Percentiles rank a stretch among this genome's conserved stretches.
Evolutionary conservation across 768 basidiomycete species (phyloP).

Genomic region (Hysterangium stoloniferum): DNA sequence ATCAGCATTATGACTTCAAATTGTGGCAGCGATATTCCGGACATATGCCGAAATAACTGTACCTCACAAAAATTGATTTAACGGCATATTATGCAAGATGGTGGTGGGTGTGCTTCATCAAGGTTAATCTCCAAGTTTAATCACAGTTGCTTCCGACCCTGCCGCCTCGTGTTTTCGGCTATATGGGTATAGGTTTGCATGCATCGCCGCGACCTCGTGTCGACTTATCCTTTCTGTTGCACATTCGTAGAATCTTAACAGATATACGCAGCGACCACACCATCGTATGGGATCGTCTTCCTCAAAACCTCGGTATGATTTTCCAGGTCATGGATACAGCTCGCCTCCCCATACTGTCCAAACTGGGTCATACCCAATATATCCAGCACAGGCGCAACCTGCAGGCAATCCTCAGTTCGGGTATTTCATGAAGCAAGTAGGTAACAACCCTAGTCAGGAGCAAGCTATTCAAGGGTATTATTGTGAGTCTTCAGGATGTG

Average conservation of each 20-base stretch:
- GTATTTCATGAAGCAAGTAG: slow-evolving; percentile 7
- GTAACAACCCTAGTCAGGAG: slow-evolving; percentile 4
- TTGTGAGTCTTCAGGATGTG: neutral
- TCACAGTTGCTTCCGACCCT: too few species aligned
- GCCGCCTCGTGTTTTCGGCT: slow-evolving; percentile 1
- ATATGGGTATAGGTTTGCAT: neutral
- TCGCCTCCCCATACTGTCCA: neutral
- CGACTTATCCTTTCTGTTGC: neutral
- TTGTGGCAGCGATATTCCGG: too few species aligned
- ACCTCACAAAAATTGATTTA: too few species aligned
- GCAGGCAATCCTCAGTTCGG: slow-evolving; percentile 1
- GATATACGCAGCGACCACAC: too few species aligned
- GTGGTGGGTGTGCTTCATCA: too few species aligned
- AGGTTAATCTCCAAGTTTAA: too few species aligned
- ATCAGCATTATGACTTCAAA: too few species aligned
- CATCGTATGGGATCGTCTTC: slow-evolving; percentile 8
- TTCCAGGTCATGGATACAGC: neutral
- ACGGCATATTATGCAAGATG: too few species aligned
- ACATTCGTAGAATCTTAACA: neutral
- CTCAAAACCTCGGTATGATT: slow-evolving; percentile 2
- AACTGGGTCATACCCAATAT: too few species aligned
- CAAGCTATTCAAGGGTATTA: slow-evolving; percentile 7
- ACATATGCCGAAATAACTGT: too few species aligned
- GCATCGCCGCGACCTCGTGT: neutral
- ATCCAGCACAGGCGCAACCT: neutral